Conservation (phyloP, 1,284 basidiomycete genomes). For the Trichosporon sp. region DNA sequence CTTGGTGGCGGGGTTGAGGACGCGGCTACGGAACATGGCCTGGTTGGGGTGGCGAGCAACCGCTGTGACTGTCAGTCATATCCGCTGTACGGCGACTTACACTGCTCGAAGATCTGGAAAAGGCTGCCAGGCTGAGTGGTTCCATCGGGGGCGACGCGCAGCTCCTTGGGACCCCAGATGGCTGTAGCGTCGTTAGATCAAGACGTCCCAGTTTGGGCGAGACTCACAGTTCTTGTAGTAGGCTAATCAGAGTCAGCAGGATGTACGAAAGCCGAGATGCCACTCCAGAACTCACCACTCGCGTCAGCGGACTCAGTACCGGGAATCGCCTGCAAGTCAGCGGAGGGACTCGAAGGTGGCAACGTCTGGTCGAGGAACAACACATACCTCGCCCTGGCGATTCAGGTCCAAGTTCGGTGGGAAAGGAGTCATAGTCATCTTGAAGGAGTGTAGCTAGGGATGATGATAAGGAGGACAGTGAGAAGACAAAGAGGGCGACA, state of each 20-base stretch:
- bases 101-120: slow-evolving; percentile 46
- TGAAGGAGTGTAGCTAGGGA: slow-evolving; percentile 4
- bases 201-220: not conserved
- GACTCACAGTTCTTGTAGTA: not conserved
- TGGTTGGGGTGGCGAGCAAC: slow-evolving; percentile 36
- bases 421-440: slow-evolving; percentile 26
- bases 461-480: not conserved
- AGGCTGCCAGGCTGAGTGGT: slow-evolving; percentile 33
- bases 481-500: not conserved
- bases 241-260: not conserved
- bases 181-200: not conserved
- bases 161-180: not conserved
- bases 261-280: no score
- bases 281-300: slow-evolving; percentile 25
- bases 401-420: slow-evolving; percentile 31
- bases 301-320: slow-evolving; percentile 31
- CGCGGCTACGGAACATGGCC: slow-evolving; percentile 38
- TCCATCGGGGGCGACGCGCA: slow-evolving; percentile 4
- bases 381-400: slow-evolving; percentile 38
- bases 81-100: slow-evolving; percentile 24
- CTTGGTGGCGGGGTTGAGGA: slow-evolving; percentile 25
- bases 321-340: slow-evolving; percentile 29
- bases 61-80: slow-evolving; percentile 21
- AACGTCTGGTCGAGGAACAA: not conserved
- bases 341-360: not conserved